phyloP scores from a whole-genome alignment of 352 stramenopile species.

The Pythium myriotylum region DNA sequence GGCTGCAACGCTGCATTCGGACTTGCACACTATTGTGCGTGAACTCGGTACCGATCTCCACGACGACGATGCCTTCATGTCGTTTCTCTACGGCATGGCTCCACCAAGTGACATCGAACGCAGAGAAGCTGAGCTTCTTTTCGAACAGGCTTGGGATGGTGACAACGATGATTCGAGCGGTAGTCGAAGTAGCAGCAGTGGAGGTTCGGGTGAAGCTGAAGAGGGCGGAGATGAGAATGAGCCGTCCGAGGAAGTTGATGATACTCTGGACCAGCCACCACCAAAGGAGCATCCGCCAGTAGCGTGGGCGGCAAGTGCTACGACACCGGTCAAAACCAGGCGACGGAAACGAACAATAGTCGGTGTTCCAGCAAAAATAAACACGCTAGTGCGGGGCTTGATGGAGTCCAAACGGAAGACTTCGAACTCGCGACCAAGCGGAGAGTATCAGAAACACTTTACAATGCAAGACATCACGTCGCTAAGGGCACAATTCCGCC shows the following conservation, averaged over 20 bases:
- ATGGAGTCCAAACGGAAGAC: slow-evolving; percentile 26
- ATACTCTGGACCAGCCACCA: not conserved
- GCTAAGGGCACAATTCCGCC: slow-evolving; percentile 14
- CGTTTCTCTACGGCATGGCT: slow-evolving; percentile 32
- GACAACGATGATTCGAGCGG: slow-evolving; percentile 16
- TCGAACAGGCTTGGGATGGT: slow-evolving; percentile 11
- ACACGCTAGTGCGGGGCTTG: slow-evolving; percentile 20
- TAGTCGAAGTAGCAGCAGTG: slow-evolving; percentile 11
- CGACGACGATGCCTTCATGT: slow-evolving; percentile 50
- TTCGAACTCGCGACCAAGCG: not conserved
- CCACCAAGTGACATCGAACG: slow-evolving; percentile 10
- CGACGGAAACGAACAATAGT: slow-evolving; percentile 15
- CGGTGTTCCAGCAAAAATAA: slow-evolving; percentile 10
- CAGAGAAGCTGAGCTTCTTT: slow-evolving; percentile 1
- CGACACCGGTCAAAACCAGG: not conserved
- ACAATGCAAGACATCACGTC: slow-evolving; percentile 24
- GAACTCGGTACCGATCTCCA: slow-evolving; percentile 54
- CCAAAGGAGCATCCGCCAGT: slow-evolving; percentile 13
- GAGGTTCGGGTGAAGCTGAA: slow-evolving; percentile 5
- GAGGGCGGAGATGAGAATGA: slow-evolving; percentile 7
- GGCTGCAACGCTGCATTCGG: slow-evolving; percentile 31
- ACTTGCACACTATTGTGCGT: slow-evolving; percentile 45
- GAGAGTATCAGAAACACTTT: slow-evolving; percentile 21
- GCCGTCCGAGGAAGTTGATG: slow-evolving; percentile 8
- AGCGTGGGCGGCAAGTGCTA: not conserved